Evolutionary conservation across 345 rosid genomes (phyloP).

Genomic region (Abelmoschus esculentus): DNA sequence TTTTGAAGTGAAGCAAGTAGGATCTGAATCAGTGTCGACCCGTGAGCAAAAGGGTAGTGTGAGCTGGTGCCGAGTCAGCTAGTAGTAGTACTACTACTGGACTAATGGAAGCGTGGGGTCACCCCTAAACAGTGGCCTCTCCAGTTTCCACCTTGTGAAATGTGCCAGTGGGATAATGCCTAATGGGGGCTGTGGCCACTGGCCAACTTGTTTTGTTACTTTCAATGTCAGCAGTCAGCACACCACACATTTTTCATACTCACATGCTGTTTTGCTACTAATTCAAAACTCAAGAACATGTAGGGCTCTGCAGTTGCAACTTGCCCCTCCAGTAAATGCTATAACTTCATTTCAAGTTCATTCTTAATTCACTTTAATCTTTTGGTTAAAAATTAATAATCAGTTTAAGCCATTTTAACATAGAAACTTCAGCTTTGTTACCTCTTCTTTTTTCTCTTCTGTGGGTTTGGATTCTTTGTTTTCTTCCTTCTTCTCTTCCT

Average conservation of each 20-base stretch:
- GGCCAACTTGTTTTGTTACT: constrained; percentile 36
- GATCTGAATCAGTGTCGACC: background rate
- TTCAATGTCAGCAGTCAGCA: constrained; percentile 44
- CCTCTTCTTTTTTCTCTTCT: constrained; percentile 63
- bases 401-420: too few relatives aligned
- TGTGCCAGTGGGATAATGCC: constrained; percentile 18
- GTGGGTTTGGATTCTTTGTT: constrained; percentile 25
- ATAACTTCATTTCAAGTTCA: too few relatives aligned
- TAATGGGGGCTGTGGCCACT: too few relatives aligned
- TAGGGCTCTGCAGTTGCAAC: background rate
- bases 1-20: background rate
- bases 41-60: background rate
- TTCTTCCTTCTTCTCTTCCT: constrained; percentile 24
- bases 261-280: background rate
- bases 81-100: too few relatives aligned
- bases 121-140: background rate
- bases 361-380: too few relatives aligned
- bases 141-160: constrained; percentile 14
- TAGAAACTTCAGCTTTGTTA: constrained; percentile 7
- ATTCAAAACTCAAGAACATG: background rate
- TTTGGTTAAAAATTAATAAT: too few relatives aligned
- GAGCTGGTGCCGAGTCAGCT: background rate
- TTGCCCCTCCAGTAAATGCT: too few relatives aligned
- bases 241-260: constrained; percentile 14
- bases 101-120: constrained; percentile 23